Base-by-base conservation (phyloP, 1,284 basidiomycete species). In the Naganishia cerealis region DNA sequence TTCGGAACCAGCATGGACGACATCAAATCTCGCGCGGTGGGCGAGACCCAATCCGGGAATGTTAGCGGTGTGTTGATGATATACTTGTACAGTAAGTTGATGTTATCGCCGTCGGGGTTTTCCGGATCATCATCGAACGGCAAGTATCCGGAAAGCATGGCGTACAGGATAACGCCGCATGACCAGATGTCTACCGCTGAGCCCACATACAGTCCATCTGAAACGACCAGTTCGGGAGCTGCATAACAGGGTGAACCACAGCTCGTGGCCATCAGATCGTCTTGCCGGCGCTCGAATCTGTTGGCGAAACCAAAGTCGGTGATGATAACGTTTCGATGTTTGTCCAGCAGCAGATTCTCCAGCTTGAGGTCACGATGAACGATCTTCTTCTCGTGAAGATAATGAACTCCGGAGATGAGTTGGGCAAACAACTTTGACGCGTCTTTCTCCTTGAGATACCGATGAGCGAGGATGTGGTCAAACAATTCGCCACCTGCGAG, bases 161-260 rank as follows among this genome's bases (percentile, higher is more conserved):
- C 96, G 79, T 98, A 99, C 7, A 99, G 86, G 74, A 99, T 99
- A 72, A 99, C 96, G 71, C 96, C 96, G 75, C 96, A 99, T 15
- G 90, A 93, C 96, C 96, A 99, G 74, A 99, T 95, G 76, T 99
- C 96, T 69, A 99, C 96, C 1, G 96, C 94, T n/a, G 91, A 93
- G 26, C 96, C 96, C 46, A 96, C 92, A 75, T 99, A 99, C 16
- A 94, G 86, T 38, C 96, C 96, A 77, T 99, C 96, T 53, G 92
- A 92, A 71, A 99, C 94, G 78, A 99, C 96, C n/a, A 99, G 86
- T 79, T 99, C 96, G 0, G 96, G 96, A 0, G 96, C 96, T 5
- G 96, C 96, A 78, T 99, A 99, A 81, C 96, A 99, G 0, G 96
- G 96, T 42, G 90, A 92, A 8, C 96, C 96, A 74, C 96, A 99